phyloP scores from a whole-genome alignment of 2,329 filamentous ascomycete genomes.

The Pseudogymnoascus sp. region DNA sequence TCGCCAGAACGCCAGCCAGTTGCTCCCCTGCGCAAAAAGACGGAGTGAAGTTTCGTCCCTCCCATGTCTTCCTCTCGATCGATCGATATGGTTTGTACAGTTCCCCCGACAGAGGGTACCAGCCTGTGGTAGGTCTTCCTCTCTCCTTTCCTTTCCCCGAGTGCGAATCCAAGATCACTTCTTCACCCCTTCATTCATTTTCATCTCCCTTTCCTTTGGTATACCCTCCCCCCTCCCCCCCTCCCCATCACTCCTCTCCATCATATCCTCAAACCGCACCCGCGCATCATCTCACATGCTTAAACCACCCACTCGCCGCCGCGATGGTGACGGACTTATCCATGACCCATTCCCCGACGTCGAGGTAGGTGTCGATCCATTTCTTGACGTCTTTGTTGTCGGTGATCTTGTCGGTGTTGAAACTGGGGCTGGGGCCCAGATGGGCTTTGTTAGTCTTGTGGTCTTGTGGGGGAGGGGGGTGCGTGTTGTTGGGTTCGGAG shows the following conservation, averaged over 20 bases:
- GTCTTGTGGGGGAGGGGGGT: slow-evolving; percentile 7
- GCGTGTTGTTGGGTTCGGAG: not conserved
- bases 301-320: slow-evolving; percentile 81
- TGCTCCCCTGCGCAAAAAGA: not conserved
- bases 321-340: slow-evolving; percentile 92
- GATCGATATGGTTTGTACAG: not conserved
- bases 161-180: not conserved
- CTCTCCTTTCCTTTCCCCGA: not conserved
- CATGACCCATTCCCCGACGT: slow-evolving; percentile 96
- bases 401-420: slow-evolving; percentile 77
- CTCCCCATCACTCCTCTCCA: not conserved
- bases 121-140: not conserved
- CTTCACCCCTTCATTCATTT: not conserved
- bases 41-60: not conserved
- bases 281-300: slow-evolving; percentile 63
- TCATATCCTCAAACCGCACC: not conserved
- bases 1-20: not conserved
- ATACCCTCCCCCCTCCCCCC: not conserved
- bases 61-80: not conserved
- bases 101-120: not conserved
- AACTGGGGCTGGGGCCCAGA: slow-evolving; percentile 55
- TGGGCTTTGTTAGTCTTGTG: slow-evolving; percentile 22
- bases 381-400: slow-evolving; percentile 75
- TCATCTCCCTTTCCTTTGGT: not conserved
- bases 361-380: slow-evolving; percentile 90